Percentiles rank a stretch among this genome's conserved stretches.
These are phyloP conservation scores for Pseudisothecium myosuroides DNA, from an alignment of 225 moss, liverwort and hornwort genomes.

Conservation along the genomic window DNA sequence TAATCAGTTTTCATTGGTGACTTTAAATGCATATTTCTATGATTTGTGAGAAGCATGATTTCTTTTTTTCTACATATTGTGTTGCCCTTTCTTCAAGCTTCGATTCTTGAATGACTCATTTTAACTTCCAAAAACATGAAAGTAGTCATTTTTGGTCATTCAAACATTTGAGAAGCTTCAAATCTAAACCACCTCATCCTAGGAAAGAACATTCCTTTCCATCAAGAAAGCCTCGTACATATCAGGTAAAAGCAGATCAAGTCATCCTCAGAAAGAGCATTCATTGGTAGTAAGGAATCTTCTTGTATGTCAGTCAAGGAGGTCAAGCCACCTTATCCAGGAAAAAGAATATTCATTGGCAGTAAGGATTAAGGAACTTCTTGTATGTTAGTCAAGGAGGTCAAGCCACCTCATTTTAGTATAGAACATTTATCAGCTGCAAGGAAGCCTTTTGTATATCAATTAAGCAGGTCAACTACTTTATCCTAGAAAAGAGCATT, in stretches of 20 bases:
- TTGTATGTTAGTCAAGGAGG: too few species aligned
- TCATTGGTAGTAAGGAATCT: too few species aligned
- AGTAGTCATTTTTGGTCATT: neutral
- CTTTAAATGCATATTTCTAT: neutral
- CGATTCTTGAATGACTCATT: neutral
- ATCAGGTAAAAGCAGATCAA: too few species aligned
- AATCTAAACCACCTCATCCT: neutral
- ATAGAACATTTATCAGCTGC: too few species aligned
- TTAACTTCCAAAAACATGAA: neutral
- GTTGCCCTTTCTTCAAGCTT: neutral
- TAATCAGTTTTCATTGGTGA: neutral
- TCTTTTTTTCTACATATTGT: neutral
- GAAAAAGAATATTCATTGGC: too few species aligned
- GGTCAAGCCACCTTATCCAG: too few species aligned
- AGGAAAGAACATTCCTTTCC: neutral
- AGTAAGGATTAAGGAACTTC: too few species aligned
- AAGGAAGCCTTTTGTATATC: too few species aligned
- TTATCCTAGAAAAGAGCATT: too few species aligned
- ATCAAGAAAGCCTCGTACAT: neutral
- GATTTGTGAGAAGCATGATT: neutral
- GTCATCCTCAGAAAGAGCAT: rapidly evolving
- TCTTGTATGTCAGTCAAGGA: too few species aligned
- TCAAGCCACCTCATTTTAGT: too few species aligned
- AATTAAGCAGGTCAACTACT: too few species aligned
- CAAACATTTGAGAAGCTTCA: neutral